Conservation (phyloP, 1,284 basidiomycete genomes). For the Xerocomus minutiporus region DNA sequence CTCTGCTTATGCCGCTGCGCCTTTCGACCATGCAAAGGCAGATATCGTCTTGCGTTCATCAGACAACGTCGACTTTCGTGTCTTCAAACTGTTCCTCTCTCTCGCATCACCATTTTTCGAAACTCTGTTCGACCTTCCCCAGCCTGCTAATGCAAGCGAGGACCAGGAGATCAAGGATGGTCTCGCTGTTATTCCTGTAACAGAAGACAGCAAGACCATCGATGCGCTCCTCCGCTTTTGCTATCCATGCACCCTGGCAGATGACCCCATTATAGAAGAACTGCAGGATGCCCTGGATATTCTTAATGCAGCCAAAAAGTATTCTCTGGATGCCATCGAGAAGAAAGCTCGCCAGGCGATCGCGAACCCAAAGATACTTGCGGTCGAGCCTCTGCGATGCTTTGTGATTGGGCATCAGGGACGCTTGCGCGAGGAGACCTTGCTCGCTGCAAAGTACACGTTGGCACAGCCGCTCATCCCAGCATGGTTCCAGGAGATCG, state of each 20-base stretch:
- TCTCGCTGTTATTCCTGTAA: constrained; percentile 20
- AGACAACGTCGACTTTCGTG: constrained; percentile 3
- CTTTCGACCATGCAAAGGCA: constrained; percentile 14
- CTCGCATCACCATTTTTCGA: constrained; percentile 16
- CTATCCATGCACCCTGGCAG: too few relatives aligned
- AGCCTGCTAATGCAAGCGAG: constrained; percentile 3
- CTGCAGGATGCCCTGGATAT: constrained; percentile 14
- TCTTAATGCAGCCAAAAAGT: constrained; percentile 20
- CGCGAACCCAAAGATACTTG: constrained; percentile 14
- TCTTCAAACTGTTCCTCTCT: constrained; percentile 16
- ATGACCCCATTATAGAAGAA: not conserved
- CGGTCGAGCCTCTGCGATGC: constrained; percentile 14
- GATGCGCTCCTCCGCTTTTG: constrained; percentile 18
- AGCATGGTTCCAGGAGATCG: constrained; percentile 16
- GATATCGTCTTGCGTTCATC: constrained; percentile 14
- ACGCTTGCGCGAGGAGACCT: constrained; percentile 6
- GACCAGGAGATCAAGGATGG: constrained; percentile 8
- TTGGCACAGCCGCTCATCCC: constrained; percentile 16
- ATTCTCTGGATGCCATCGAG: constrained; percentile 19
- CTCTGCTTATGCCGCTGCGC: not conserved
- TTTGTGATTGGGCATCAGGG: constrained; percentile 18
- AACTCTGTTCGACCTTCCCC: constrained; percentile 29
- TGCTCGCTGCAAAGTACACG: constrained; percentile 15
- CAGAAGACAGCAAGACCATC: constrained; percentile 24
- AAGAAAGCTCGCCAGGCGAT: constrained; percentile 11